Conservation (phyloP, 2,329 filamentous ascomycete genomes). For the Onygenales sp. region DNA sequence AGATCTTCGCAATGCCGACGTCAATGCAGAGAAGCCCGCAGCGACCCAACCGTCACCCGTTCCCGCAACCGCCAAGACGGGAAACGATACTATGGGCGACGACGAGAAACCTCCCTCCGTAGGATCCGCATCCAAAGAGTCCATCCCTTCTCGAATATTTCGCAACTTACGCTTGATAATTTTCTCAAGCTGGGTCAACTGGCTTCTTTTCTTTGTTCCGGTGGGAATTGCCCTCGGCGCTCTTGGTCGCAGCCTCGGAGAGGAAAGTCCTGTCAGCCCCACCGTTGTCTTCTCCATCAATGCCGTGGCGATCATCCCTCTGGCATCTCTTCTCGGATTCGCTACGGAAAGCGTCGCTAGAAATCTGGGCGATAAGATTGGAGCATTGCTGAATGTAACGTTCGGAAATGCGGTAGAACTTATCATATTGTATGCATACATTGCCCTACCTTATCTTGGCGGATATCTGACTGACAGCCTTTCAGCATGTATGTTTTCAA, state of each 20-base stretch:
- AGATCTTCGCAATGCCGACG: conserved; percentile 10
- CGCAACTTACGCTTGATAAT: conserved; percentile 50
- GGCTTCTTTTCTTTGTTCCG: conserved; percentile 34
- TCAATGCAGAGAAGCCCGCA: not conserved
- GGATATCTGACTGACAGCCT: conserved; percentile 8
- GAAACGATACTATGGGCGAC: conserved; percentile 35
- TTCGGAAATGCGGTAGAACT: conserved; percentile 73
- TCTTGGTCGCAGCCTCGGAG: conserved; percentile 14
- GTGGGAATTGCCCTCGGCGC: conserved; percentile 31
- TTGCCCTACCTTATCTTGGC: not conserved
- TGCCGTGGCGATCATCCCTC: conserved; percentile 63
- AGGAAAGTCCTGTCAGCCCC: conserved; percentile 35
- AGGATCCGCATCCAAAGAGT: conserved; percentile 24
- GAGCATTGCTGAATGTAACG: conserved; percentile 65
- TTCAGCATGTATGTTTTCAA: conserved; percentile 44
- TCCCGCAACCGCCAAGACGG: conserved; percentile 29
- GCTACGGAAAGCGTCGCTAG: conserved; percentile 67
- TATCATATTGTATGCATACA: conserved; percentile 57
- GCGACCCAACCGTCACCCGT: conserved; percentile 6
- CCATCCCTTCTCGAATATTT: conserved; percentile 42
- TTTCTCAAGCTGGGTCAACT: conserved; percentile 45
- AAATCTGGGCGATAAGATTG: conserved; percentile 62
- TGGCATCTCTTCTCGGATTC: conserved; percentile 62
- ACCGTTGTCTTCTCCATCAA: conserved; percentile 65
- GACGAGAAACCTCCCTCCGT: conserved; percentile 46